A percentile compares a stretch with the other conserved stretches of the same genome.
Conservation (phyloP, 2,329 filamentous ascomycete genomes). For the Zarea fungicola region DNA sequence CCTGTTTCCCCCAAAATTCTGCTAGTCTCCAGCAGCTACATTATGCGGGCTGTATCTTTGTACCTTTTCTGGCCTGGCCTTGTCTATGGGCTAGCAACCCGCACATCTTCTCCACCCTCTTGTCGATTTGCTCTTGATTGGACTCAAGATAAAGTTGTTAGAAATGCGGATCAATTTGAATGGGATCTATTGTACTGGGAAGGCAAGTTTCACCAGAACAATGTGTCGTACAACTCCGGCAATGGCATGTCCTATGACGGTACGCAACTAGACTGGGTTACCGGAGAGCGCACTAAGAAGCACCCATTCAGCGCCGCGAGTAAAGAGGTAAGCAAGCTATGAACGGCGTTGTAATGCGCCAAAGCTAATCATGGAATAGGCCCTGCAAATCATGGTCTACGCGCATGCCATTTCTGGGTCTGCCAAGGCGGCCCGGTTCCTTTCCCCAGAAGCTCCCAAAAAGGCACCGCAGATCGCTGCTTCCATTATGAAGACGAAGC, state of each 20-base stretch:
- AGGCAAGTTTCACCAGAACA: slow-evolving; percentile 37
- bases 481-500: slow-evolving; percentile 33
- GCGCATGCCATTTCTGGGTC: slow-evolving; percentile 34
- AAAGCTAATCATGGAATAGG: slow-evolving; percentile 19
- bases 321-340: slow-evolving; percentile 23
- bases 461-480: slow-evolving; percentile 28
- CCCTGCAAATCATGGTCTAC: slow-evolving; percentile 39
- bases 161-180: slow-evolving; percentile 26
- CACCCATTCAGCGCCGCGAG: slow-evolving; percentile 36
- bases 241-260: slow-evolving; percentile 40
- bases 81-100: background rate
- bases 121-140: slow-evolving; percentile 27
- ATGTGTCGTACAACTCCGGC: slow-evolving; percentile 33
- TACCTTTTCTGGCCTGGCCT: slow-evolving; percentile 4
- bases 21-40: background rate
- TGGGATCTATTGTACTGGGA: slow-evolving; percentile 38
- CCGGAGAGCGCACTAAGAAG: slow-evolving; percentile 29
- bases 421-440: slow-evolving; percentile 32
- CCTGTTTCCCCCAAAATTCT: background rate
- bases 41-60: background rate
- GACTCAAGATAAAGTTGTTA: slow-evolving; percentile 25
- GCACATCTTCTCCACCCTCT: slow-evolving; percentile 17
- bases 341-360: no score
- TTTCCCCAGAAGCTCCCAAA: slow-evolving; percentile 28
- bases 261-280: slow-evolving; percentile 32